Evolutionary conservation across 495 filamentous ascomycete genomes (phyloP).

Genomic region (Paragyromitra xinjiangensis): DNA sequence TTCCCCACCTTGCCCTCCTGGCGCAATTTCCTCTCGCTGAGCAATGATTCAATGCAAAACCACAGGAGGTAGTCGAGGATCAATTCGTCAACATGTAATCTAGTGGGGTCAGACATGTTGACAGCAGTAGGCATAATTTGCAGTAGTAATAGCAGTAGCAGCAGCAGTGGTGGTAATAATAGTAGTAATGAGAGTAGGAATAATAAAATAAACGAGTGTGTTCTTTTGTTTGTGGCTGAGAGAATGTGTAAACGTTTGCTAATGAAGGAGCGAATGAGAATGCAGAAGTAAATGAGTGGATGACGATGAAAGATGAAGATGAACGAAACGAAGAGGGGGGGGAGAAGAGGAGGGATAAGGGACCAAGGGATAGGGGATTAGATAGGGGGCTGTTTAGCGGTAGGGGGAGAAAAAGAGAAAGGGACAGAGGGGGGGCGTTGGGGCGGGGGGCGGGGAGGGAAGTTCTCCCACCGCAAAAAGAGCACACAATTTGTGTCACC

Average conservation of each 20-base stretch:
- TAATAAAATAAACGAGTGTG: conserved; percentile 26
- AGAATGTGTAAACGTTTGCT: conserved; percentile 16
- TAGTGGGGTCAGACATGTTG: conserved; percentile 35
- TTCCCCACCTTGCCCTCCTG: conserved; percentile 41
- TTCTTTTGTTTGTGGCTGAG: conserved; percentile 15
- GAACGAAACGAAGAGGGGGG: conserved; percentile 32
- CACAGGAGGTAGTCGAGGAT: conserved; percentile 56
- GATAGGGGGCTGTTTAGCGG: conserved; percentile 40
- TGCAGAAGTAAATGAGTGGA: conserved; percentile 30
- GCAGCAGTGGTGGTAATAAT: no score
- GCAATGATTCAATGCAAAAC: conserved; percentile 50
- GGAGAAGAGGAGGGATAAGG: conserved; percentile 28
- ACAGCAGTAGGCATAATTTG: conserved; percentile 36
- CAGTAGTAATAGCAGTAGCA: neutral
- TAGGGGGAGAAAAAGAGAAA: conserved; percentile 6
- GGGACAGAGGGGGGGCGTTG: neutral
- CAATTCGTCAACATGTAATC: conserved; percentile 53
- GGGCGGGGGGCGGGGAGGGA: conserved; percentile 14
- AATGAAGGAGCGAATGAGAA: conserved; percentile 37
- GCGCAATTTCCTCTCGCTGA: conserved; percentile 50
- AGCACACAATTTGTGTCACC: conserved; percentile 30
- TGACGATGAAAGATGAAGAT: conserved; percentile 30
- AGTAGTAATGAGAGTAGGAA: neutral
- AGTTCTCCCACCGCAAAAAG: conserved; percentile 23
- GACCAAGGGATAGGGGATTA: conserved; percentile 37